phyloP scores from a whole-genome alignment of 2,329 filamentous ascomycete genomes.

The Zopfia rhizophila region DNA sequence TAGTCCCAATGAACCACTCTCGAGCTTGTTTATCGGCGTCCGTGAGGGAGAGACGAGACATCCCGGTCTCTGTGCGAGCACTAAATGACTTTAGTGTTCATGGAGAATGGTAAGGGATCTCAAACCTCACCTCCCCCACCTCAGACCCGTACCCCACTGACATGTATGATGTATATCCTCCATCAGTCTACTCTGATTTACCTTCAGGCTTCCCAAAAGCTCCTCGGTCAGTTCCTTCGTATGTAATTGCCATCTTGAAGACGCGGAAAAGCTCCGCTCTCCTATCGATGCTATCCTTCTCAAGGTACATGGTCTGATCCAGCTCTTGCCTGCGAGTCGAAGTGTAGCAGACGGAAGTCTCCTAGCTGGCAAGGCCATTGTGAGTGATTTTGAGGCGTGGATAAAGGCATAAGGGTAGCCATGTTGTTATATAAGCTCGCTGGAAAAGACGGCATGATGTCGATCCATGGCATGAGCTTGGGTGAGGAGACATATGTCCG shows the following conservation, averaged over 20 bases:
- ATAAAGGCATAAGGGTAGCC: too few relatives aligned
- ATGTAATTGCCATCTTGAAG: slow-evolving; percentile 48
- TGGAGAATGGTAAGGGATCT: background rate
- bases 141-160: slow-evolving; percentile 72
- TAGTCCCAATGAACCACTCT: slow-evolving; percentile 78
- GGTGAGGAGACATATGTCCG: too few relatives aligned
- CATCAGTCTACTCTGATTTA: slow-evolving; percentile 70
- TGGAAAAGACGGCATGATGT: too few relatives aligned
- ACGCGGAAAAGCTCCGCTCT: slow-evolving; percentile 39
- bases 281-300: slow-evolving; percentile 2
- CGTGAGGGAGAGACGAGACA: slow-evolving; percentile 77
- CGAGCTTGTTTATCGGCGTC: slow-evolving; percentile 77
- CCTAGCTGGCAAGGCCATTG: slow-evolving; percentile 27
- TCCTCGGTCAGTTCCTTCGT: slow-evolving; percentile 62
- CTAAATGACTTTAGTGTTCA: slow-evolving; percentile 38
- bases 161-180: slow-evolving; percentile 72
- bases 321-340: slow-evolving; percentile 28
- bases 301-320: slow-evolving; percentile 17
- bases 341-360: slow-evolving; percentile 25
- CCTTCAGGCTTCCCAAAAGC: slow-evolving; percentile 63
- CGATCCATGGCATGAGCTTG: too few relatives aligned
- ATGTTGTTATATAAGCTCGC: too few relatives aligned
- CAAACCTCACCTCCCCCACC: slow-evolving; percentile 63
- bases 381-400: too few relatives aligned
- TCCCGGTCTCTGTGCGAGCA: slow-evolving; percentile 73